These are phyloP conservation scores for Pseudogymnoascus sp. DNA, from an alignment of 2,329 filamentous ascomycete genomes.

Conservation along the genomic window DNA sequence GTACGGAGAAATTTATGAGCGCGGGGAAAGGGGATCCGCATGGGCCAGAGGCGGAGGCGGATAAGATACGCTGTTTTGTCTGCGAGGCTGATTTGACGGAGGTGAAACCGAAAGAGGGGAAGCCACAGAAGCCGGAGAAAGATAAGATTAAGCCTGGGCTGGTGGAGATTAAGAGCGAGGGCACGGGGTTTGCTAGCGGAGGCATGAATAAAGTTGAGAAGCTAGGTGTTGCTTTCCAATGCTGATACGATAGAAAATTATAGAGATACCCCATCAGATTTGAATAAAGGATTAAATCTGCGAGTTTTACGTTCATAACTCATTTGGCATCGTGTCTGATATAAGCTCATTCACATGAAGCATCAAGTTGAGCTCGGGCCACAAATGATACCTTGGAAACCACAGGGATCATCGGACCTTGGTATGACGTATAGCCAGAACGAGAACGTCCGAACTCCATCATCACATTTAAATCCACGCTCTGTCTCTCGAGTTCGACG, in stretches of 20 bases:
- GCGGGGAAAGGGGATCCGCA: constrained; percentile 52
- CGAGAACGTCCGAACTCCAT: background rate
- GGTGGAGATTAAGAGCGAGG: constrained; percentile 73
- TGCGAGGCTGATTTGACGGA: constrained; percentile 71
- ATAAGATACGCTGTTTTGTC: constrained; percentile 67
- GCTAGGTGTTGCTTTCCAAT: constrained; percentile 72
- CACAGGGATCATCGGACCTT: background rate
- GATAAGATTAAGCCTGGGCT: constrained; percentile 60
- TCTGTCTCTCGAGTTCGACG: background rate
- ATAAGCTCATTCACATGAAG: background rate
- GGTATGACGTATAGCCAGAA: constrained; percentile 4
- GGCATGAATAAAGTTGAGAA: constrained; percentile 77
- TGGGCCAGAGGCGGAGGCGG: constrained; percentile 38
- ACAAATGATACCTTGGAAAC: constrained; percentile 3
- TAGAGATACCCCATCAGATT: constrained; percentile 6
- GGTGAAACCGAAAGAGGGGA: constrained; percentile 26
- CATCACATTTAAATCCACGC: background rate
- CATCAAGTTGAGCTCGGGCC: background rate
- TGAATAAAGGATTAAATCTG: background rate
- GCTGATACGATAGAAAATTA: constrained; percentile 36
- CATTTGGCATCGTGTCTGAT: background rate
- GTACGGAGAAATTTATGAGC: constrained; percentile 74
- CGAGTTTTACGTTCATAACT: background rate
- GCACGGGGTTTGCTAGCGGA: constrained; percentile 86
- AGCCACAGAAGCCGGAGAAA: constrained; percentile 44